Evolutionary conservation across 2,329 filamentous ascomycete species (phyloP).

Genomic region (Cytospora paraplurivora): DNA sequence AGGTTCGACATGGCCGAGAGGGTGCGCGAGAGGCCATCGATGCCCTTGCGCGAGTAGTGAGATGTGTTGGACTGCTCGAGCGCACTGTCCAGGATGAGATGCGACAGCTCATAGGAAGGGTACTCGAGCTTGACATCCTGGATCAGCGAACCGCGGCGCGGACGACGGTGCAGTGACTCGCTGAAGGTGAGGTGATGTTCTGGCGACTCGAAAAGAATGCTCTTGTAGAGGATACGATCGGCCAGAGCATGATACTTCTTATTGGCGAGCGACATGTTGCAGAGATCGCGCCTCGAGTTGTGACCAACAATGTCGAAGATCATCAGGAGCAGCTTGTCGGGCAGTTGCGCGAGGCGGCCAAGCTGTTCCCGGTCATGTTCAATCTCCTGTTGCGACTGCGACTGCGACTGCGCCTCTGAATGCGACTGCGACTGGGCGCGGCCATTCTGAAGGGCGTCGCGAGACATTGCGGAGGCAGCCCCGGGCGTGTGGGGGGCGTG

Average conservation of each 20-base stretch:
- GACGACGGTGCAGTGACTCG: conserved; percentile 48
- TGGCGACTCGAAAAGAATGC: conserved; percentile 48
- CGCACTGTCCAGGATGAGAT: conserved; percentile 44
- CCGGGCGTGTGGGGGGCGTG: background rate
- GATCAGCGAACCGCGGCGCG: conserved; percentile 51
- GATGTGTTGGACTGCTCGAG: conserved; percentile 35
- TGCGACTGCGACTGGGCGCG: background rate
- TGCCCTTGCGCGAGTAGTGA: conserved; percentile 38
- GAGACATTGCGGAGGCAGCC: conserved; percentile 19
- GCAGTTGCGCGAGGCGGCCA: conserved; percentile 37
- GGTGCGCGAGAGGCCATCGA: conserved; percentile 49
- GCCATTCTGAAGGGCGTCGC: conserved; percentile 21
- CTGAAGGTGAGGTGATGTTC: conserved; percentile 52
- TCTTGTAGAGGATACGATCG: conserved; percentile 51
- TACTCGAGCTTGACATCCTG: conserved; percentile 49
- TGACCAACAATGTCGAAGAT: conserved; percentile 43
- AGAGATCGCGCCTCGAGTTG: conserved; percentile 43
- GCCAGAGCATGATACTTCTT: conserved; percentile 47
- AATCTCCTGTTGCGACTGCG: background rate
- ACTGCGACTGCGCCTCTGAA: background rate
- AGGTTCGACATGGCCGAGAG: conserved; percentile 54
- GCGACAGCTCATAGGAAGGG: conserved; percentile 45
- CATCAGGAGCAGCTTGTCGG: conserved; percentile 44
- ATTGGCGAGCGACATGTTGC: conserved; percentile 47
- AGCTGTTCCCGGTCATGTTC: background rate